Evolutionary conservation across 176 grass and related monocot species (phyloP).

Genomic region (Cymbopogon citratus): DNA sequence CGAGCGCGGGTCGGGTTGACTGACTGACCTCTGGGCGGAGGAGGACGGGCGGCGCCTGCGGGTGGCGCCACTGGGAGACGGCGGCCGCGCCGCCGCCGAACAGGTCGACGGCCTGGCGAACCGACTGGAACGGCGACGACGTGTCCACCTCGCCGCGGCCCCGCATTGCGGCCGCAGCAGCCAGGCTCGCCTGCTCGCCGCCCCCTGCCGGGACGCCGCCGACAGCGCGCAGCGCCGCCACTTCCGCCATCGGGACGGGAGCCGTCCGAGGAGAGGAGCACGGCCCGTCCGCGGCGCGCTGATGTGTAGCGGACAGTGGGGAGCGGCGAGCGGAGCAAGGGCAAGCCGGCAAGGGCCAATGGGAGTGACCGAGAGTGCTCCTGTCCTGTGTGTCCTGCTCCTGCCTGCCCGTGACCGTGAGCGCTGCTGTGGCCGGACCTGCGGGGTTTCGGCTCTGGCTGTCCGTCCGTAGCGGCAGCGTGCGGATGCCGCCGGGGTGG

Average conservation of each 20-base stretch:
- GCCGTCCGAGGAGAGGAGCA: neutral
- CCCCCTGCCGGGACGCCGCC: neutral
- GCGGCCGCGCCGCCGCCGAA: conserved; percentile 50
- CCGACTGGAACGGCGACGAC: conserved; percentile 73
- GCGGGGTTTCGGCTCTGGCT: neutral
- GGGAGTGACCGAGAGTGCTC: neutral
- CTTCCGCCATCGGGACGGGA: neutral
- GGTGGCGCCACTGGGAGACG: conserved; percentile 36
- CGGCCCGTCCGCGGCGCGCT: neutral
- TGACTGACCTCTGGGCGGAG: conserved; percentile 77
- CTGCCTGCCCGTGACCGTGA: conserved; percentile 16
- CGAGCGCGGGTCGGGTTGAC: neutral
- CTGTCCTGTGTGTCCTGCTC: neutral
- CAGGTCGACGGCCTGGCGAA: conserved; percentile 65
- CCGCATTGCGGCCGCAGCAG: conserved; percentile 19
- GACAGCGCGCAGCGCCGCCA: conserved; percentile 15
- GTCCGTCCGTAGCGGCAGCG: conserved; percentile 17
- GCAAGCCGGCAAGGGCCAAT: neutral
- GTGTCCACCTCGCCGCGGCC: conserved; percentile 76
- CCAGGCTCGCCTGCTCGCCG: neutral
- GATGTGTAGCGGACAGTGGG: neutral
- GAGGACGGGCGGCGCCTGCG: conserved; percentile 29
- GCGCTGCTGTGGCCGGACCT: neutral
- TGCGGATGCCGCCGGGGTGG: neutral
- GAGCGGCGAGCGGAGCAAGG: neutral